Evolutionary conservation across 2,329 filamentous ascomycete species (phyloP).

Genomic region (Calonectria pauciramosa): DNA sequence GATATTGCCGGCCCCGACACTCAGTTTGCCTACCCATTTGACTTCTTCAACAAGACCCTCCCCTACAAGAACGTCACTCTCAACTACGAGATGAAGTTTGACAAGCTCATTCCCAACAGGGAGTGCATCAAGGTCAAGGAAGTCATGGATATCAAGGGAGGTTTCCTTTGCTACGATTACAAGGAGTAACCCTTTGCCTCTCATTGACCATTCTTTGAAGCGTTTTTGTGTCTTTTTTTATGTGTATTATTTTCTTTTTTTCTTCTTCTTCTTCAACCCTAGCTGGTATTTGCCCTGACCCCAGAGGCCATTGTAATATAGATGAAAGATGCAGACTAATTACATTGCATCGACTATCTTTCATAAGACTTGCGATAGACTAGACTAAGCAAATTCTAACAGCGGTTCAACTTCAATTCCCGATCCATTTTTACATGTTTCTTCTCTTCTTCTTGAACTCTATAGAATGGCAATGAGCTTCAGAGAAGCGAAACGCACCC

Average conservation of each 20-base stretch:
- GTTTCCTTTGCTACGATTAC: slow-evolving; percentile 28
- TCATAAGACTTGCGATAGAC: neutral
- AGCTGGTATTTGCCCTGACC: neutral
- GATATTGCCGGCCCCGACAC: slow-evolving; percentile 51
- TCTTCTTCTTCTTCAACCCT: neutral
- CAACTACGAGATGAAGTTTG: slow-evolving; percentile 36
- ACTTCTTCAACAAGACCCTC: slow-evolving; percentile 46
- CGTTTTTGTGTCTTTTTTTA: neutral
- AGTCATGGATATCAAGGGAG: slow-evolving; percentile 29
- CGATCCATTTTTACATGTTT: no score
- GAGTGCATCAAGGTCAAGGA: slow-evolving; percentile 23
- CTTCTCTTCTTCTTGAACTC: no score
- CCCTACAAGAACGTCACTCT: slow-evolving; percentile 52
- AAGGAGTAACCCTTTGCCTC: neutral
- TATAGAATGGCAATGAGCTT: neutral
- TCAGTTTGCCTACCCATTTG: slow-evolving; percentile 49
- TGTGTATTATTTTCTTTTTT: neutral
- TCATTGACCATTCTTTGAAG: neutral
- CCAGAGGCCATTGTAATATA: neutral
- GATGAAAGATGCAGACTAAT: neutral
- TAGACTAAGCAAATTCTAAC: neutral
- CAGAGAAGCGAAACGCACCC: neutral
- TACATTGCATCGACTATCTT: no score
- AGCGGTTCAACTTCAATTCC: neutral
- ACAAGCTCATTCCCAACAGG: slow-evolving; percentile 18